Evolutionary conservation across 495 filamentous ascomycete species (phyloP), one percentile per base, ranked within the genome.

Genomic region (Aspergillus conjunctus): DNA sequence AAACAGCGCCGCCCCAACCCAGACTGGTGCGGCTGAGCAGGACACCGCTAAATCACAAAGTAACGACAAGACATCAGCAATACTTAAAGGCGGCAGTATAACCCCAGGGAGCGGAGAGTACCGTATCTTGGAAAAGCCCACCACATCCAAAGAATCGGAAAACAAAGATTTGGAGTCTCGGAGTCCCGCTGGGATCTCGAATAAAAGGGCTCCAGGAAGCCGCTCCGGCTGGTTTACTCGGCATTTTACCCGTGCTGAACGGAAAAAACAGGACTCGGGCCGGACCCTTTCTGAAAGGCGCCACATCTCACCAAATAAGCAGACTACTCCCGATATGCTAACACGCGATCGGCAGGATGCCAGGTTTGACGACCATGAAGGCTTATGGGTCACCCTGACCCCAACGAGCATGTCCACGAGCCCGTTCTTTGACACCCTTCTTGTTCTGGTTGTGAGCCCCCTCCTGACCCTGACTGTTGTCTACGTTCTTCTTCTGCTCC

Each of bases 301-400:
- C 4, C 21, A 30, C 7, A 51, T n/a, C 12, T 15, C 49, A 10
- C 21, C 26, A 3, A 32, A 15, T 51, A 21, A 50, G 43, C 58
- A 14, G 34, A 3, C 20, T 1, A 34, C 43, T 20, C 63, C 61
- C 26, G 63, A 60, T 45, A 18, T 50, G 31, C 46, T 60, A 50
- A 31, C 62, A 3, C 63, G 54, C 11, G 65, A 31, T 21, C 58
- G 49, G 3, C 55, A 69, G 15, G 18, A 46, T 15, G 49, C 64
- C n/a, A 64, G 70, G 21, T 60, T 63, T 6, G 75, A 79, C 33
- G 83, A 80, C 45, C 89, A 88, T 63, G 87, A 94, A 60, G 94
- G 94, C 9, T 83, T 98, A 6, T 98, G 95, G 95, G 91, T 98
- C 30, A 95, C 93, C 2, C 82, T 98, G 56, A 94, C 93, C 1